Percentiles rank a stretch among this genome's conserved stretches.
Conservation (phyloP, 345 rosid species). For the Angophora floribunda region DNA sequence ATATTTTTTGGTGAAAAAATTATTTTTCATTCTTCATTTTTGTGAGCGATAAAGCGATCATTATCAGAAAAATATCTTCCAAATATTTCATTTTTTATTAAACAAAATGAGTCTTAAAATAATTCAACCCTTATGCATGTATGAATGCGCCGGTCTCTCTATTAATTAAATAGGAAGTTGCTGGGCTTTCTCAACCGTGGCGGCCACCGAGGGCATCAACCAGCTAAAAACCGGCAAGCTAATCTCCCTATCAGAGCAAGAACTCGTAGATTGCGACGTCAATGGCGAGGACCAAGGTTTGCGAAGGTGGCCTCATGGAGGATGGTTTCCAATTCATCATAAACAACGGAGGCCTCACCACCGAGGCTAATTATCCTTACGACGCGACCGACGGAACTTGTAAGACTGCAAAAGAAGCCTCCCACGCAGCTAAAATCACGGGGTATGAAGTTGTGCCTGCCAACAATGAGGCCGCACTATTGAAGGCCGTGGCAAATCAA, state of each 20-base stretch:
- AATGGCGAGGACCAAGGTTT: slow-evolving; percentile 8
- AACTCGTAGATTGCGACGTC: slow-evolving; percentile 19
- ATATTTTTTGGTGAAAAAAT: no score
- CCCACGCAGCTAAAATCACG: background rate
- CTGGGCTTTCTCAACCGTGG: slow-evolving; percentile 17
- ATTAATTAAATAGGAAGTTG: slow-evolving; percentile 3
- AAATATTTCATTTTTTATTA: background rate
- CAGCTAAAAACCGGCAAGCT: background rate
- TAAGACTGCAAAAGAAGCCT: background rate
- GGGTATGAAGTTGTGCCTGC: slow-evolving; percentile 9
- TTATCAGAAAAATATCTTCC: no score
- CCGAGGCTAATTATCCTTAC: slow-evolving; percentile 18
- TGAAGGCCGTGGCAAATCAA: slow-evolving; percentile 6
- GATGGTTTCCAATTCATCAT: slow-evolving; percentile 17
- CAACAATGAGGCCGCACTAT: slow-evolving; percentile 2
- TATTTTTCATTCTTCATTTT: no score
- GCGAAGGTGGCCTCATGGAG: slow-evolving; percentile 21
- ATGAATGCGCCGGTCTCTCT: background rate
- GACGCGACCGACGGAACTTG: slow-evolving; percentile 1
- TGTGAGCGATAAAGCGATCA: no score
- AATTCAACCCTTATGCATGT: background rate
- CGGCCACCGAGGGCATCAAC: slow-evolving; percentile 2
- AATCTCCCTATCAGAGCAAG: slow-evolving; percentile 14
- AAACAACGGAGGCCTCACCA: slow-evolving; percentile 7
- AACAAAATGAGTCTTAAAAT: background rate